Evolutionary conservation across 495 filamentous ascomycete genomes (phyloP), one percentile per base, ranked within the genome.

Genomic region (Aspergillus saccharolyticus): DNA sequence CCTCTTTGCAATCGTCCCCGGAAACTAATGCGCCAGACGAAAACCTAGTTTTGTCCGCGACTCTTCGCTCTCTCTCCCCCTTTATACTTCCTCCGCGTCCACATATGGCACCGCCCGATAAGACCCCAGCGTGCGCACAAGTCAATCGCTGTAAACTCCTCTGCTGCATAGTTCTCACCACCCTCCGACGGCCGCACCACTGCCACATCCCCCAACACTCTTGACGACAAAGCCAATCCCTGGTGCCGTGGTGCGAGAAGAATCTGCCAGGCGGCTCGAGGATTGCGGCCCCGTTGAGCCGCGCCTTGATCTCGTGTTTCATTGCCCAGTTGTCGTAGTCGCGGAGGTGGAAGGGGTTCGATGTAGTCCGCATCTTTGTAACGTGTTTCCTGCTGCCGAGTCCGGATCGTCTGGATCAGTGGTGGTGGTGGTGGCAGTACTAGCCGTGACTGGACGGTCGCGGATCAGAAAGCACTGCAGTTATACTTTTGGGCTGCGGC

Each of bases 201-300:
- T 5, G 43, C 53, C 21, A 55, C 53, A 20, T 46, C 52, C 9
- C 52, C 52, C 8, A 9, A 16, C 21, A 28, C 42, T 22, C 30
- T n/a, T 43, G 24, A 24, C 22, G 24, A 28, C 30, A 50, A n/a
- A 43, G 51, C 59, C 57, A 62, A 3, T 47, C 25, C 47, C 60
- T 52, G 2, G 42, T 49, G 5, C 53, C 42, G 17, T 52, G 21
- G 18, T 65, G 59, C 2, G 52, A 50, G 48, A 65, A 67, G 54
- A 67, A 65, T 42, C 60, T 64, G 3, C 59, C 59, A 1, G 56
- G 53, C 42, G 56, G 53, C 42, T 67, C 59, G 21, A 56, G 1
- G 10, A 52, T 28, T 0, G 14, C 4, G 1, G 53, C 24, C 59
- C 54, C 62, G 4, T 42, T 22, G 1, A 64, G 44, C 33, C 52